Evolutionary conservation across 805 yeast species (phyloP), one percentile per base, ranked within the genome.

Genomic region (Torulaspora maleeae): DNA sequence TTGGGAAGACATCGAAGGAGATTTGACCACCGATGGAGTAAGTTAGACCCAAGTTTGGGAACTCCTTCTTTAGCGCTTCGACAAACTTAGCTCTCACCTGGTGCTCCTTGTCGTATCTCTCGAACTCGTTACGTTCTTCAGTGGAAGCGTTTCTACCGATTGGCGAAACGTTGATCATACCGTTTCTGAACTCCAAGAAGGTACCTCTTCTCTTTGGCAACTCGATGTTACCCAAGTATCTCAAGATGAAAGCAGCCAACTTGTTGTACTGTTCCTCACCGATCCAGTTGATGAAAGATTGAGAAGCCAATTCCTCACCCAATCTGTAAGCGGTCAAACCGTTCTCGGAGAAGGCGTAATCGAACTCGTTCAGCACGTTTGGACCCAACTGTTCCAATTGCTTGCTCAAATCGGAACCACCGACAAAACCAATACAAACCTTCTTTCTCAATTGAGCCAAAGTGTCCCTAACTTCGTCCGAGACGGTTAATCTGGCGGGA

Each of bases 11-110:
- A 64, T 93, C 99, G 63, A 93, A 93, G 28, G 98, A 91, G 69
- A 93, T 93, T 78, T 93, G 98, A 60, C 99, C 99, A 70, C 99
- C 99, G 55, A 93, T 93, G 49, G 99, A 93, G 79, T 85, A 93
- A 56, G 98, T 91, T 65, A 93, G 78, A 45, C 83, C 85, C 61
- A 75, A 75, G 70, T 90, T 91, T 47, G 91, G 70, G 77, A 93
- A 93, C 63, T 82, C 79, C 65, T 79, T 78, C 72, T 78, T 86
- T 65, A 93, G 78, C 43, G 95, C 96, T 43, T 71, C 73, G 53
- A 93, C 98, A 77, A 93, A 77, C 50, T 75, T 80, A 61, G 78
- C 80, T 80, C 99, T 87, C 61, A 93, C 70, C 62, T 86, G 78
- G 76, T 86, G 80, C 64, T 72, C 76, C 60, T 80, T 76, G 71